phyloP scores from a whole-genome alignment of 306 rosid genomes.

The Castanea mollissima region DNA sequence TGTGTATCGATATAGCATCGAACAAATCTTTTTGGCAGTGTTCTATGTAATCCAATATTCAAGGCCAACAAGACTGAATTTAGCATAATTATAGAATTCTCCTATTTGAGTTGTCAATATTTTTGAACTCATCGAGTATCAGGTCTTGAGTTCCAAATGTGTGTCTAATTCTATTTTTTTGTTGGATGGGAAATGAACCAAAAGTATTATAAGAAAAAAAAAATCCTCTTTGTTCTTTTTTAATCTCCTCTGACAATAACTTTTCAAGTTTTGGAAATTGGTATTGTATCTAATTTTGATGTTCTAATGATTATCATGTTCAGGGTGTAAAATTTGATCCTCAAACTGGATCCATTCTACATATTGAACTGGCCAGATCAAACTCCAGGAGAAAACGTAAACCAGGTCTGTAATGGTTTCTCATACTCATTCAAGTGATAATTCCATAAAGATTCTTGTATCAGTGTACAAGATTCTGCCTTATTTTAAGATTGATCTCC shows the following conservation, averaged over 20 bases:
- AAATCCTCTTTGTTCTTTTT: background rate
- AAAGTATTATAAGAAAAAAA: background rate
- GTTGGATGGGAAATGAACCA: conserved; percentile 7
- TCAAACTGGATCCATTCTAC: conserved; percentile 78
- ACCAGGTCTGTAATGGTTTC: conserved; percentile 50
- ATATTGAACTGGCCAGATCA: conserved; percentile 88
- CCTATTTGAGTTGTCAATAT: background rate
- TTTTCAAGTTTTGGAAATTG: conserved; percentile 18
- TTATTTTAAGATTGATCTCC: conserved; percentile 1
- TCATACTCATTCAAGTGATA: background rate
- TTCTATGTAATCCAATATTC: background rate
- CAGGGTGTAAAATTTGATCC: conserved; percentile 98
- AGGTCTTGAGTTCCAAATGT: background rate
- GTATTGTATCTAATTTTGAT: conserved; percentile 24
- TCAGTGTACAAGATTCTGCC: background rate
- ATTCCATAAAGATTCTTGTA: background rate
- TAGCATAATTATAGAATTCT: background rate
- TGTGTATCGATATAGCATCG: background rate
- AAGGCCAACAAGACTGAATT: background rate
- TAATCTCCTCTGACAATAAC: background rate
- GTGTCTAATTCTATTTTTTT: conserved; percentile 11
- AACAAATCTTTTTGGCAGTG: too few species aligned
- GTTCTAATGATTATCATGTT: conserved; percentile 16
- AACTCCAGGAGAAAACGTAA: conserved; percentile 93
- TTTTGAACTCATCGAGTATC: background rate